Evolutionary conservation across 164 flowering plant species (phyloP).

Genomic region (Taxillus chinensis): DNA sequence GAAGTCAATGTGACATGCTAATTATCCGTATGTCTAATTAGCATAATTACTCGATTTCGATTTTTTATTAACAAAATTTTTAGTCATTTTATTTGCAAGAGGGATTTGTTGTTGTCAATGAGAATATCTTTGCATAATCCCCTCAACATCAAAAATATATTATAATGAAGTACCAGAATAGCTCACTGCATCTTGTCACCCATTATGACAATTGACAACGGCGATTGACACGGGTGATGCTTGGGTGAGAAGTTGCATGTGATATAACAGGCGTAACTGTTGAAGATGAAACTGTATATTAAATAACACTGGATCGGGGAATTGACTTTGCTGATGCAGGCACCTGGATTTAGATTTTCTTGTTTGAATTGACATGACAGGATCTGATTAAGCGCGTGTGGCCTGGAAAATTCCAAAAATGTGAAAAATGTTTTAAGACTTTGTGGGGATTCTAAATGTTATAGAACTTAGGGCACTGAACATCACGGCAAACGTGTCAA

Average conservation of each 20-base stretch:
- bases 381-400: background rate
- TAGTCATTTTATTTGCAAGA: background rate
- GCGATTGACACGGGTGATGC: background rate
- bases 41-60: no score
- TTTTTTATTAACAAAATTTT: no score
- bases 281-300: background rate
- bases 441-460: no score
- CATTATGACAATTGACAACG: background rate
- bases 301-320: background rate
- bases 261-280: background rate
- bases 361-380: background rate
- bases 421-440: background rate
- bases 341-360: background rate
- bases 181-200: background rate
- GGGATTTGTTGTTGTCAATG: background rate
- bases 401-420: background rate
- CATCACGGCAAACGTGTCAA: no score
- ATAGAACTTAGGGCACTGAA: no score
- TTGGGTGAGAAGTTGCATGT: background rate
- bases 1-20: no score
- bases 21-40: no score
- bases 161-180: background rate
- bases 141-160: background rate
- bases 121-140: background rate
- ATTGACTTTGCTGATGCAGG: background rate